Evolutionary conservation across 345 rosid genomes (phyloP).

Genomic region (Eucalyptus guilfoylei): DNA sequence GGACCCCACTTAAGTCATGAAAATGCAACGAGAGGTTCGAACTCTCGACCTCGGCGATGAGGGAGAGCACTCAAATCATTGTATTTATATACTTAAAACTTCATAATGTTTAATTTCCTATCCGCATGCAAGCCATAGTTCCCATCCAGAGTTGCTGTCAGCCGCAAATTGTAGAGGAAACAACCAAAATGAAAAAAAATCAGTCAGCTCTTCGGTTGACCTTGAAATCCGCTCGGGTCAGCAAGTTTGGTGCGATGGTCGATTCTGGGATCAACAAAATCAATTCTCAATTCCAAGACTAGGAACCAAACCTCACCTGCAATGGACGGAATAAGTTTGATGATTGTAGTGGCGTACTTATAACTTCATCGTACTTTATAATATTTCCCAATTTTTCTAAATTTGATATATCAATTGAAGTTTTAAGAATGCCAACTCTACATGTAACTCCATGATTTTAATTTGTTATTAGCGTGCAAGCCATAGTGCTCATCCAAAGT

Average conservation of each 20-base stretch:
- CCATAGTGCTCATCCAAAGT: not conserved
- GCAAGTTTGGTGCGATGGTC: not conserved
- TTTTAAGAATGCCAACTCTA: not conserved
- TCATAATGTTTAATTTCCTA: no score
- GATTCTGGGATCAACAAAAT: not conserved
- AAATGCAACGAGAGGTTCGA: no score
- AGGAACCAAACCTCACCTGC: not conserved
- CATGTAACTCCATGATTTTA: not conserved
- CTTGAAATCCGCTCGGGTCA: not conserved
- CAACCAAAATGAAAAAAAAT: not conserved
- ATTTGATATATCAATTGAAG: not conserved
- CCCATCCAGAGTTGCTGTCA: not conserved
- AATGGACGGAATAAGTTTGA: not conserved
- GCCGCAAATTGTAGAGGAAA: not conserved
- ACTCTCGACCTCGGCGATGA: no score
- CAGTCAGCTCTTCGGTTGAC: not conserved
- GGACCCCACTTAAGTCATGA: no score
- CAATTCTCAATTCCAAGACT: not conserved
- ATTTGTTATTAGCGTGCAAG: not conserved
- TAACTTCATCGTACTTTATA: no score
- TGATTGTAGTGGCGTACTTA: not conserved
- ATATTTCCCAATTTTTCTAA: no score
- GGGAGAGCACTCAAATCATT: no score
- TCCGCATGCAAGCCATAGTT: accelerated
- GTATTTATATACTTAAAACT: no score